These are phyloP conservation scores for Lyophyllum semitale DNA, from an alignment of 768 basidiomycete species.

Conservation along the genomic window DNA sequence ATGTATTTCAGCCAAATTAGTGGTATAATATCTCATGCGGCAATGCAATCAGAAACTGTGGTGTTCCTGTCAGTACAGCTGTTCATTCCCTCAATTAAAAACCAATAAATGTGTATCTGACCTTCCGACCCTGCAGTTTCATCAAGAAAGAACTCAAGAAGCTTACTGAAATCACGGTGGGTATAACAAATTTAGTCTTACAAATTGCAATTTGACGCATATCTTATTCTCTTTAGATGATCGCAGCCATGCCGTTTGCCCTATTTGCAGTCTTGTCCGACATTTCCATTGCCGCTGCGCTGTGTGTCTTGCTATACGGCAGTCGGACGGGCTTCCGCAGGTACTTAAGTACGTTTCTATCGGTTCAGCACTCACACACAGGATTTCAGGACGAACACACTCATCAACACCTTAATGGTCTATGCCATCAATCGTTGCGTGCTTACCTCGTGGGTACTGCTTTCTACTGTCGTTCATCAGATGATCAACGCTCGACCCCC, in stretches of 20 bases:
- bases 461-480: neutral
- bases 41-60: conserved; percentile 31
- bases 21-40: neutral
- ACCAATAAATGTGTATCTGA: neutral
- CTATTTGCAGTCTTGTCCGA: conserved; percentile 47
- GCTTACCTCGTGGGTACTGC: conserved; percentile 42
- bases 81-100: neutral
- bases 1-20: neutral
- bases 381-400: conserved; percentile 36
- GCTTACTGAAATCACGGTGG: conserved; percentile 36
- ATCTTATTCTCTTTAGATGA: conserved; percentile 25
- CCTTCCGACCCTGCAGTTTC: conserved; percentile 26
- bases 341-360: conserved; percentile 19
- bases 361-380: neutral
- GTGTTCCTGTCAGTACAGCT: conserved; percentile 24
- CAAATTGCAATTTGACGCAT: neutral
- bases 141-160: conserved; percentile 34
- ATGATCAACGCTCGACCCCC: neutral
- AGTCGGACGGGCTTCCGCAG: conserved; percentile 36
- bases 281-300: conserved; percentile 39
- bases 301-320: conserved; percentile 43
- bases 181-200: neutral
- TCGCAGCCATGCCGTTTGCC: conserved; percentile 45
- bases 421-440: conserved; percentile 54
- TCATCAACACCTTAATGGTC: conserved; percentile 45